These are phyloP conservation scores for Arachis monticola DNA, from an alignment of 331 rosid species.

Conservation along the genomic window DNA sequence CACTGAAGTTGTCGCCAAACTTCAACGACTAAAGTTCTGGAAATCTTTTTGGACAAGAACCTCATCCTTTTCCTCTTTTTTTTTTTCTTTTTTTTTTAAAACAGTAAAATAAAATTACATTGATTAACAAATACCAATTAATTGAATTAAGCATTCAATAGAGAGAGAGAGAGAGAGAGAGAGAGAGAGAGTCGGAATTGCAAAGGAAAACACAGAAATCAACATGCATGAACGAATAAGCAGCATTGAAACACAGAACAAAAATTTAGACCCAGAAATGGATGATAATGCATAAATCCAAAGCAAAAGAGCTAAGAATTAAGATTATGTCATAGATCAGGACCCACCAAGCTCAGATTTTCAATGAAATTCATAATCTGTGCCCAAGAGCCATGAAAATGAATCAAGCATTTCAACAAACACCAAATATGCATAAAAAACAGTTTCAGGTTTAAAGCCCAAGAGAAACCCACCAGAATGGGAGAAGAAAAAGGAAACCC, in stretches of 20 bases:
- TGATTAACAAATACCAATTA: slow-evolving; percentile 21
- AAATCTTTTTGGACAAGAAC: background rate
- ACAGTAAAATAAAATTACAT: background rate
- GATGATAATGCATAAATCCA: slow-evolving; percentile 34
- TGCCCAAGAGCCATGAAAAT: slow-evolving; percentile 33
- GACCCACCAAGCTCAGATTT: slow-evolving; percentile 41
- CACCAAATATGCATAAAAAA: slow-evolving; percentile 37
- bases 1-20: background rate
- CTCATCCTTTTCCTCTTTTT: too few relatives aligned
- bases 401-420: slow-evolving; percentile 19
- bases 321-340: slow-evolving; percentile 34
- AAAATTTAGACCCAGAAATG: slow-evolving; percentile 41
- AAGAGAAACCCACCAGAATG: slow-evolving; percentile 29
- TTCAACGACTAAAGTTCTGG: slow-evolving; percentile 2
- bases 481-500: background rate
- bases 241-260: slow-evolving; percentile 37
- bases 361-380: slow-evolving; percentile 28
- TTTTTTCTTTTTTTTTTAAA: background rate
- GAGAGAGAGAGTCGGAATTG: background rate
- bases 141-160: slow-evolving; percentile 17
- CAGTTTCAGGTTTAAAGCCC: background rate
- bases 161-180: background rate
- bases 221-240: slow-evolving; percentile 51
- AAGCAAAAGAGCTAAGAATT: slow-evolving; percentile 28
- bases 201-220: slow-evolving; percentile 30